These are phyloP conservation scores for Brassica nigra DNA, from an alignment of 345 rosid genomes.

Conservation along the genomic window DNA sequence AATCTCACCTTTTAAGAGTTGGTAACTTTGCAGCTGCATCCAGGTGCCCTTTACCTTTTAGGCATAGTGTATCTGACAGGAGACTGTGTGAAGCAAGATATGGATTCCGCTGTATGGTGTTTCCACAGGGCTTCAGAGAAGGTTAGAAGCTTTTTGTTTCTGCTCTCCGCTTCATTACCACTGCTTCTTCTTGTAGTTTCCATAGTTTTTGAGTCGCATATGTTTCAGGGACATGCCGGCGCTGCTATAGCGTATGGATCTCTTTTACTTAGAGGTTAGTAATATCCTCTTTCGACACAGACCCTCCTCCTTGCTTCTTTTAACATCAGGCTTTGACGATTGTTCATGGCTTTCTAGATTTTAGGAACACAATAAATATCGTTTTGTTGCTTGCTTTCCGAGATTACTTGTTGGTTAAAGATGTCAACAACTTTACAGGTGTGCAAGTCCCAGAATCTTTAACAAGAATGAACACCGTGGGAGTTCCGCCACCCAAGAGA, in stretches of 20 bases:
- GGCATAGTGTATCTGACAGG: constrained; percentile 88
- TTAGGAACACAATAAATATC: background rate
- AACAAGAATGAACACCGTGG: constrained; percentile 45
- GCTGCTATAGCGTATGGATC: constrained; percentile 92
- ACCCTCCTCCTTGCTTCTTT: constrained; percentile 7
- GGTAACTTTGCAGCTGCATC: constrained; percentile 68
- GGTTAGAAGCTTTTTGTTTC: constrained; percentile 37
- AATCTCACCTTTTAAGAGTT: constrained; percentile 36
- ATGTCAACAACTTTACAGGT: constrained; percentile 46
- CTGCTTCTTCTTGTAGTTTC: constrained; percentile 12
- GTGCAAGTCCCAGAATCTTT: constrained; percentile 69
- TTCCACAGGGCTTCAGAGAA: constrained; percentile 90
- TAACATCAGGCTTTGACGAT: background rate
- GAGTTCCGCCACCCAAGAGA: constrained; percentile 47
- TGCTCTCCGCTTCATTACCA: background rate
- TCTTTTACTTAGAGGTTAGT: constrained; percentile 82
- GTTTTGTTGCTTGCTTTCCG: constrained; percentile 6
- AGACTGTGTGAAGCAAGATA: constrained; percentile 88
- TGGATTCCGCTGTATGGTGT: constrained; percentile 91
- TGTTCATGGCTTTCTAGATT: background rate
- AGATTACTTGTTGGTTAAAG: background rate
- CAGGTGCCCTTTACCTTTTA: constrained; percentile 91
- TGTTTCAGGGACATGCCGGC: constrained; percentile 80
- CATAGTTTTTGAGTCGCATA: constrained; percentile 7
- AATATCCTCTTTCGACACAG: background rate